Conservation (phyloP, 1,284 basidiomycete genomes). For the Ceratobasidium sp. region DNA sequence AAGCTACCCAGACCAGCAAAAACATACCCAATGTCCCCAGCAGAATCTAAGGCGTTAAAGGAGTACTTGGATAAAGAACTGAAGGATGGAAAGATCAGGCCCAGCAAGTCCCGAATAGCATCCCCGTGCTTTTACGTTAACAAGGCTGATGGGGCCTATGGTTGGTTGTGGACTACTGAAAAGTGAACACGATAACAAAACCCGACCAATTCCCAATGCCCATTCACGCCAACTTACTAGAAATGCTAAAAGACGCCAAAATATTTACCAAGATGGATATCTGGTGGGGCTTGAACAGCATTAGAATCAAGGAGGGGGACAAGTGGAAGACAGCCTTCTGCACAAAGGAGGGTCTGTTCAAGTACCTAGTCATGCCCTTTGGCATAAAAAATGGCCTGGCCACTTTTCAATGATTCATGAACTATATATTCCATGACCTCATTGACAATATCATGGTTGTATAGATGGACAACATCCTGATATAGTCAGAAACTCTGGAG, state of each 20-base stretch:
- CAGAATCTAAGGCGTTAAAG: no score
- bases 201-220: constrained; percentile 1
- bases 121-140: no score
- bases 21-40: no score
- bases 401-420: no score
- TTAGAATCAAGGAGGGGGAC: constrained; percentile 52
- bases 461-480: no score
- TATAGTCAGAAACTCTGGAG: no score
- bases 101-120: not conserved
- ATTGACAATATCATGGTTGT: no score
- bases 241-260: no score
- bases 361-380: constrained; percentile 60
- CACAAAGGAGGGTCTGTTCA: constrained; percentile 57
- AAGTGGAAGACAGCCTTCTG: constrained; percentile 58
- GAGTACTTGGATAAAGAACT: no score
- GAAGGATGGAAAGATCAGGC: not conserved
- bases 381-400: no score
- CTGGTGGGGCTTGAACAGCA: constrained; percentile 33
- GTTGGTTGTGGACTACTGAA: not conserved
- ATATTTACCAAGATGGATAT: constrained; percentile 30
- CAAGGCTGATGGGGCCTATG: not conserved
- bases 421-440: no score
- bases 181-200: not conserved
- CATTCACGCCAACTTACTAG: no score
- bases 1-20: not conserved